Evolutionary conservation across 2,329 filamentous ascomycete species (phyloP), one percentile per base, ranked within the genome.

Genomic region (Trichoderma gracile): DNA sequence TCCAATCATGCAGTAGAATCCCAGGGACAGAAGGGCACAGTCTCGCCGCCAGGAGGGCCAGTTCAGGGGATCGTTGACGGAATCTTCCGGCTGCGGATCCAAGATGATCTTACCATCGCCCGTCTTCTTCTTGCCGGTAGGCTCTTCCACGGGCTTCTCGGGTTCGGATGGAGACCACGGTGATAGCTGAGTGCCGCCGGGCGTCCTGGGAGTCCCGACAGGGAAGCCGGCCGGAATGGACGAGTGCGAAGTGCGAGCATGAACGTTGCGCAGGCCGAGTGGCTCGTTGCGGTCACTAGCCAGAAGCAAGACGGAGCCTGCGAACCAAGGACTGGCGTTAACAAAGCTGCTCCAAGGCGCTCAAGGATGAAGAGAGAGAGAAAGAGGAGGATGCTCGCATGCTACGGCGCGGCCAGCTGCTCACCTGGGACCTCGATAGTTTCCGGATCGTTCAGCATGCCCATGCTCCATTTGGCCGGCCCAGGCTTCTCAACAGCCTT

Each of bases 1-100:
- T 63, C 94, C 94, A 19, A 97, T 78, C 87, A 97, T 90, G 76
- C 93, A 97, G 77, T 96, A 97, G 71, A 97, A 89, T 1, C 94
- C 94, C 4, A 98, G 81, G 0, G 90, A 94, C 0, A 96, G 71
- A 67, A 98, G 78, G 0, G 94, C 92, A 25, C 83, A 76, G 75
- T 98, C 92, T 75, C 94, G 84, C 46, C 92, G 86, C 88, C 91
- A 92, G 7, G 83, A 79, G 0, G 91, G 88, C 94, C 94, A 98
- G 74, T 98, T 98, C 64, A 98, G 79, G 1, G 94, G 94, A 71
- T 98, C 94, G 69, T 98, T 97, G 58, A 84, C 81, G 0, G 91
- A 93, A 58, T 97, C 93, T 66, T 97, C 93, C 0, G 94, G 94
- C 74, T 98, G 94, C 0, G 94, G 94, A 0, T 96, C 90, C 15